phyloP scores from a whole-genome alignment of 305 asterid species.

The Lippia alba region DNA sequence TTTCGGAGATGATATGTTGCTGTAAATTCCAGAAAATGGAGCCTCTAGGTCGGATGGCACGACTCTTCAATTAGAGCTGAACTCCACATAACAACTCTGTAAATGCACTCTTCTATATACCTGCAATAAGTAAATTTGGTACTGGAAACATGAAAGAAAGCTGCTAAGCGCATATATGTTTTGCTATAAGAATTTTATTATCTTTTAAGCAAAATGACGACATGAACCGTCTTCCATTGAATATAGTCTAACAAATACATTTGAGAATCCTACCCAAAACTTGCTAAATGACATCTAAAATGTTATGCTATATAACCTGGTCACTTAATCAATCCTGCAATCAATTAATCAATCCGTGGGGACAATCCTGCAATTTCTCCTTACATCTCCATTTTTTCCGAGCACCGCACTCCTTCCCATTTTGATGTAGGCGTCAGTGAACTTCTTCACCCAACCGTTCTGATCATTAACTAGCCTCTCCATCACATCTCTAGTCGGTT shows the following conservation, averaged over 20 bases:
- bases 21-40: conserved; percentile 32
- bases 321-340: too few species aligned
- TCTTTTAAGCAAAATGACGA: conserved; percentile 7
- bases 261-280: too few species aligned
- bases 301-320: too few species aligned
- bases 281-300: too few species aligned
- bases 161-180: conserved; percentile 13
- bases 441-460: conserved; percentile 53
- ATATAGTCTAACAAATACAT: background rate
- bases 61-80: conserved; percentile 22
- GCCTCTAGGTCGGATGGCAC: conserved; percentile 14
- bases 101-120: conserved; percentile 18
- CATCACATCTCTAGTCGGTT: conserved; percentile 42
- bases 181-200: conserved; percentile 9
- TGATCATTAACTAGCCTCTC: conserved; percentile 48
- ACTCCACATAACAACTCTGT: conserved; percentile 15
- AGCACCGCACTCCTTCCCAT: conserved; percentile 56
- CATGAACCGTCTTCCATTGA: conserved; percentile 19
- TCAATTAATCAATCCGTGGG: conserved; percentile 20
- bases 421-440: conserved; percentile 41
- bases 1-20: conserved; percentile 53
- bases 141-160: background rate
- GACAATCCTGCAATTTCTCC: conserved; percentile 60
- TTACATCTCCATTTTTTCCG: conserved; percentile 61
- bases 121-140: background rate